These are phyloP conservation scores for Rhizopus arrhizus DNA, from an alignment of 371 early-diverging fungal genomes.

Conservation along the genomic window DNA sequence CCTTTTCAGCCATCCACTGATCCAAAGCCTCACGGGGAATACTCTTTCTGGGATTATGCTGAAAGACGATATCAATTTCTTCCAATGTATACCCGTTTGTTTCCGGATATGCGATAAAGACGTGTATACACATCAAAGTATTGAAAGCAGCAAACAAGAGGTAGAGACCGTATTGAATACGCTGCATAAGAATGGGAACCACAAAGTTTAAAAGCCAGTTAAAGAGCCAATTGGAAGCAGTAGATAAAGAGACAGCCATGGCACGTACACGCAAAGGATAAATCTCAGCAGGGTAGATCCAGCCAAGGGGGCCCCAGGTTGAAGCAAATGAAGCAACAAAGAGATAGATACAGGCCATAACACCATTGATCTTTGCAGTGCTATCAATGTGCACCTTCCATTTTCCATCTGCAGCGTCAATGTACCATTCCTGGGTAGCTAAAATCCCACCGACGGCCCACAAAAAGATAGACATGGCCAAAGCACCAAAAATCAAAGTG, in stretches of 20 bases:
- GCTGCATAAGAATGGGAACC: conserved; percentile 44
- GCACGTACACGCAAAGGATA: conserved; percentile 55
- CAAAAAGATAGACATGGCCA: conserved; percentile 48
- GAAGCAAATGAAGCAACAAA: conserved; percentile 54
- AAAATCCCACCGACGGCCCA: conserved; percentile 49
- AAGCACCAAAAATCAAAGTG: conserved; percentile 48
- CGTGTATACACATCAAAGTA: conserved; percentile 37
- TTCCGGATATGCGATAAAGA: conserved; percentile 54
- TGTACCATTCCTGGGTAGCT: conserved; percentile 32
- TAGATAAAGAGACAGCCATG: conserved; percentile 54
- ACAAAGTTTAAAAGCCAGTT: conserved; percentile 65
- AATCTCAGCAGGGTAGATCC: conserved; percentile 71
- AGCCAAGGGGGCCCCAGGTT: conserved; percentile 58
- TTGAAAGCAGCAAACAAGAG: conserved; percentile 64
- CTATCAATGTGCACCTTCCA: no score
- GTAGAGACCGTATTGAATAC: conserved; percentile 54
- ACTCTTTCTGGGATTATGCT: no score
- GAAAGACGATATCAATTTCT: conserved; percentile 63
- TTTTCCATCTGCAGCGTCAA: conserved; percentile 2
- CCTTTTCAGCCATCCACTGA: no score
- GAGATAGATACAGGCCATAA: conserved; percentile 55
- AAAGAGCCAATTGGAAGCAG: conserved; percentile 49
- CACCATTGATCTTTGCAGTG: conserved; percentile 25
- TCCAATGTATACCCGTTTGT: conserved; percentile 63
- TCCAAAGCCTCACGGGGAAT: no score